Conservation (phyloP, 163 green algal species). For the Volvox carteri region DNA sequence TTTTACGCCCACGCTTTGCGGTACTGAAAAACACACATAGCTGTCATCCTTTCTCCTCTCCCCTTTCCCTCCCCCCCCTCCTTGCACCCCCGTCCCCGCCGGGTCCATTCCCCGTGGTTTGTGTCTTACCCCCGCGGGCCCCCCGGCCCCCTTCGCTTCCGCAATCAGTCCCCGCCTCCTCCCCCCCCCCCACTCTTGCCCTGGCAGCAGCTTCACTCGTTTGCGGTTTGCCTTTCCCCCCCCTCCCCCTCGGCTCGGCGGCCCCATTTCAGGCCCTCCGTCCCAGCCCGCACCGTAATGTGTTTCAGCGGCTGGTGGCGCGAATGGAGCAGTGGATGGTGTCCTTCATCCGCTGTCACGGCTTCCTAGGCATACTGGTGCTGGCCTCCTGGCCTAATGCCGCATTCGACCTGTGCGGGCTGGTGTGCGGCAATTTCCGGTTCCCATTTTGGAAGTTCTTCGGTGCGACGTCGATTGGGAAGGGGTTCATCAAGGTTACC, state of each 20-base stretch:
- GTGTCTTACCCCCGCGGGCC: no score
- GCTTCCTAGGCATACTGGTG: conserved; percentile 86
- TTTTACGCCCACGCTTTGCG: no score
- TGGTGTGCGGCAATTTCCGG: conserved; percentile 92
- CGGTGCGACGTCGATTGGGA: conserved; percentile 89
- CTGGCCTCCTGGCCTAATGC: conserved; percentile 92
- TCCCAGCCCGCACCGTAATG: conserved; percentile 28
- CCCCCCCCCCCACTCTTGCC: no score
- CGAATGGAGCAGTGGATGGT: conserved; percentile 91
- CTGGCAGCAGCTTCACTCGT: no score
- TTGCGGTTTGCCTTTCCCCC: neutral
- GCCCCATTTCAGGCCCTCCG: conserved; percentile 69
- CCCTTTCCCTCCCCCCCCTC: no score
- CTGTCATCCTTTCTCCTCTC: no score
- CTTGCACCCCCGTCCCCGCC: no score
- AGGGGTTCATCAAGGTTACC: conserved; percentile 91
- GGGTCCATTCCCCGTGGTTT: no score
- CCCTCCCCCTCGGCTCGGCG: no score
- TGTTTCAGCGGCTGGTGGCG: conserved; percentile 55
- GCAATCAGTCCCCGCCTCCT: no score
- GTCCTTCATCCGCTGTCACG: conserved; percentile 83
- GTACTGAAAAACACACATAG: no score
- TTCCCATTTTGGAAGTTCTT: conserved; percentile 98
- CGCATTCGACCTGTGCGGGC: conserved; percentile 95
- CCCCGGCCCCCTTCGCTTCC: no score